Conservation (phyloP, 345 rosid genomes). For the Adansonia digitata region DNA sequence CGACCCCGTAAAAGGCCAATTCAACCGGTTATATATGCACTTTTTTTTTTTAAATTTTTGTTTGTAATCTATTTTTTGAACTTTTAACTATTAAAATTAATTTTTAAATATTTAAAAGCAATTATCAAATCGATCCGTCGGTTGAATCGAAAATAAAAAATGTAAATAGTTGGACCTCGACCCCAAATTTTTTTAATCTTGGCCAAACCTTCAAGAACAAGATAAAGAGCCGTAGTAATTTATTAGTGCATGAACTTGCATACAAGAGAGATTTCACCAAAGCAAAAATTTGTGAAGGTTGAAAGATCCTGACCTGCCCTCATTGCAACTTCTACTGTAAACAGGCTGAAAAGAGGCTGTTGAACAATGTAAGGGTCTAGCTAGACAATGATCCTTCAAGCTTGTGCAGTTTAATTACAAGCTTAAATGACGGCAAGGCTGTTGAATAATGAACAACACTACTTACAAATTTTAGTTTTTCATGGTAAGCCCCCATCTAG, state of each 20-base stretch:
- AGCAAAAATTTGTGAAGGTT: not conserved
- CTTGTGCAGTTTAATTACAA: not conserved
- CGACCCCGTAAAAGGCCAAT: too few species aligned
- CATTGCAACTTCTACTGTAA: not conserved
- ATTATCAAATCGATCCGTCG: too few species aligned
- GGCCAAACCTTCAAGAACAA: not conserved
- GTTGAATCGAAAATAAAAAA: too few species aligned
- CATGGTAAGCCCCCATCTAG: not conserved
- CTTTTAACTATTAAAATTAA: too few species aligned
- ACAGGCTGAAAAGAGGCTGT: not conserved
- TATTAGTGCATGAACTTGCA: not conserved
- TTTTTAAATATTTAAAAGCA: too few species aligned
- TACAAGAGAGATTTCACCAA: not conserved
- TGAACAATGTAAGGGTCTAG: not conserved
- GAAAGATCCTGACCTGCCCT: not conserved
- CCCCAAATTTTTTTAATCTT: too few species aligned
- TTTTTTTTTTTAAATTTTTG: too few species aligned
- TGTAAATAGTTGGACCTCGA: too few species aligned
- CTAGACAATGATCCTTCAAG: not conserved
- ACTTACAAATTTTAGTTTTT: constrained; percentile 13
- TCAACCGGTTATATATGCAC: too few species aligned
- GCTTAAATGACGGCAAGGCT: not conserved
- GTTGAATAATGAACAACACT: not conserved
- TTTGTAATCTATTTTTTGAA: too few species aligned
- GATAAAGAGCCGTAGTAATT: not conserved